These are phyloP conservation scores for Aspergillus calidoustus DNA, from an alignment of 2,329 filamentous ascomycete genomes.

Conservation along the genomic window DNA sequence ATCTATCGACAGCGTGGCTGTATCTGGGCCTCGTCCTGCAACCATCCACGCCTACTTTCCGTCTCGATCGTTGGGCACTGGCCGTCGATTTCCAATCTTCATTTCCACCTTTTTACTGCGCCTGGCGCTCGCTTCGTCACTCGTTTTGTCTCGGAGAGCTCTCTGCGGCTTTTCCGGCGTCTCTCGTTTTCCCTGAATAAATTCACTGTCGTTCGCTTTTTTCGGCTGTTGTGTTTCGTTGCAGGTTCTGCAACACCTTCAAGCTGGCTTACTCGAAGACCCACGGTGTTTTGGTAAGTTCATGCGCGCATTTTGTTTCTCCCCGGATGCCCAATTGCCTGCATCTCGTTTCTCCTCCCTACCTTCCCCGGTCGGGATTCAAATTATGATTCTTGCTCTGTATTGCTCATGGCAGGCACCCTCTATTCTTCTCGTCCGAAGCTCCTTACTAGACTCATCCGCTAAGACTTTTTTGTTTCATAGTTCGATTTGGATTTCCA, in stretches of 20 bases:
- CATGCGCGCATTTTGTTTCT: slow-evolving; percentile 27
- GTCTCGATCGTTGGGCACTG: slow-evolving; percentile 31
- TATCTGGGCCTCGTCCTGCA: slow-evolving; percentile 35
- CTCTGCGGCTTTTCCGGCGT: slow-evolving; percentile 39
- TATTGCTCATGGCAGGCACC: slow-evolving; percentile 21
- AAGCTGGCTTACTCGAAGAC: slow-evolving; percentile 55
- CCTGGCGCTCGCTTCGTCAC: slow-evolving; percentile 43
- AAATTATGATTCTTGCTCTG: slow-evolving; percentile 25
- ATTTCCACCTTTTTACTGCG: slow-evolving; percentile 36
- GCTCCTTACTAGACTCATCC: slow-evolving; percentile 16
- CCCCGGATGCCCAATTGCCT: slow-evolving; percentile 27
- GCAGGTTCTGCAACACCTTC: slow-evolving; percentile 52
- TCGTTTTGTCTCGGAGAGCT: slow-evolving; percentile 51
- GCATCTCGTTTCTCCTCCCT: slow-evolving; percentile 3
- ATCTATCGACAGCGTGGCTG: slow-evolving; percentile 29
- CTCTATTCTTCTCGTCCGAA: slow-evolving; percentile 7
- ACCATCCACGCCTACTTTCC: slow-evolving; percentile 37
- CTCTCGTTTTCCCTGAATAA: slow-evolving; percentile 45
- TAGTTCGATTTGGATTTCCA: slow-evolving; percentile 51
- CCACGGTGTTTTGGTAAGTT: slow-evolving; percentile 51
- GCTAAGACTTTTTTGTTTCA: slow-evolving; percentile 21
- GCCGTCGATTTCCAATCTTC: slow-evolving; percentile 42
- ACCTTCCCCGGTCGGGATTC: slow-evolving; percentile 15
- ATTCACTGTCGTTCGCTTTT: slow-evolving; percentile 54
- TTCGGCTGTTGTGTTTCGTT: slow-evolving; percentile 46